A percentile compares a stretch with the other conserved stretches of the same genome.
Conservation (phyloP, 2,329 filamentous ascomycete genomes). For the Emergomyces pasteurianus region DNA sequence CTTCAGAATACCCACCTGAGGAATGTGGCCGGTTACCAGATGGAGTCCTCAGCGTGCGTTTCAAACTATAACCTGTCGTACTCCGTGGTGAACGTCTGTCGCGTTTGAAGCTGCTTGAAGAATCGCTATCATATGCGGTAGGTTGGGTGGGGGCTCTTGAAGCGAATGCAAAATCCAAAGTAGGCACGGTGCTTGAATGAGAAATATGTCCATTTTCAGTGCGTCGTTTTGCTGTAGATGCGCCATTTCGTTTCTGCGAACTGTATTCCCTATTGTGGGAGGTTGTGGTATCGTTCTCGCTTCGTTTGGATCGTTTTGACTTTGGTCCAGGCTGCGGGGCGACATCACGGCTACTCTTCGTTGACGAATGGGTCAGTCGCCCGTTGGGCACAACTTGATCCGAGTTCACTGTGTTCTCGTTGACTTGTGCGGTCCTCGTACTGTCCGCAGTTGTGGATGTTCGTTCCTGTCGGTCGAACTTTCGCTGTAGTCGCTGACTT, state of each 20-base stretch:
- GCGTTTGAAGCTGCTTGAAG: slow-evolving; percentile 66
- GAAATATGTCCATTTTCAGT: not conserved
- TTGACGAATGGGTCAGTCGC: not conserved
- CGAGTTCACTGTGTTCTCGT: not conserved
- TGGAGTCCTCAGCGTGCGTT: slow-evolving; percentile 56
- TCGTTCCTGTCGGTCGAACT: not conserved
- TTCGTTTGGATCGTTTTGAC: not conserved
- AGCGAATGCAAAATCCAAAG: not conserved
- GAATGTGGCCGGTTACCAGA: slow-evolving; percentile 26
- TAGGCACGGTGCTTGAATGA: not conserved
- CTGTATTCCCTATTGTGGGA: not conserved
- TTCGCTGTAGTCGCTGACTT: not conserved
- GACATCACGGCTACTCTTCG: not conserved
- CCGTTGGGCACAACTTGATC: not conserved
- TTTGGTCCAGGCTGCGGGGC: not conserved
- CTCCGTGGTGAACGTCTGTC: slow-evolving; percentile 37
- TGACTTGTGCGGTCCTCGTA: not conserved
- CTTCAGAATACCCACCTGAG: slow-evolving; percentile 33
- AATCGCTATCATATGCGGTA: slow-evolving; percentile 54
- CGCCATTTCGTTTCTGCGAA: not conserved
- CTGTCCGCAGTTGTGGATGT: not conserved
- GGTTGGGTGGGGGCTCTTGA: slow-evolving; percentile 30
- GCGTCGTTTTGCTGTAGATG: not conserved
- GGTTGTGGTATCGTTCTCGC: not conserved
- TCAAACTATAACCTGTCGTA: slow-evolving; percentile 48